Evolutionary conservation across 495 filamentous ascomycete genomes (phyloP).

Genomic region (Hypoxylon cercidicola): DNA sequence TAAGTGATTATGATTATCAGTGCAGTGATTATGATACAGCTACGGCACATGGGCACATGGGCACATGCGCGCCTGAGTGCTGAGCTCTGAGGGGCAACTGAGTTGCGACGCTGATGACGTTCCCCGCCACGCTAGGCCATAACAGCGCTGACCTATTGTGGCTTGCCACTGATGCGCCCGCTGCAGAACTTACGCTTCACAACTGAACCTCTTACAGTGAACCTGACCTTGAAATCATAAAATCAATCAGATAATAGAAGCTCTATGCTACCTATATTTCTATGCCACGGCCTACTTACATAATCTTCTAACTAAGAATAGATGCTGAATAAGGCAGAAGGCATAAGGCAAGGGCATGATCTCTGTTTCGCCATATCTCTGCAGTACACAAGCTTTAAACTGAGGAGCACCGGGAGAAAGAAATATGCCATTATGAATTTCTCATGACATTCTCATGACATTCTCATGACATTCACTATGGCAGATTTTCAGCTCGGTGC

Average conservation of each 20-base stretch:
- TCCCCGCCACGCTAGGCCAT: constrained; percentile 26
- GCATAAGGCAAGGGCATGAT: too few relatives aligned
- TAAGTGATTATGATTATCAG: too few relatives aligned
- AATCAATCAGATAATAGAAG: too few relatives aligned
- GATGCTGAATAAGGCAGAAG: too few relatives aligned
- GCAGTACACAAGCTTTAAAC: neutral
- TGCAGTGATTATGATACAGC: constrained; percentile 24
- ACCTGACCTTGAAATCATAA: too few relatives aligned
- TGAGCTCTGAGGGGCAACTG: constrained; percentile 34
- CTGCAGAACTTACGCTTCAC: constrained; percentile 11
- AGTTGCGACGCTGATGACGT: constrained; percentile 47
- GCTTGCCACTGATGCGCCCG: constrained; percentile 16
- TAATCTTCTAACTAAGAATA: too few relatives aligned
- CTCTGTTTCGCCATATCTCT: too few relatives aligned
- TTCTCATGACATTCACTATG: constrained; percentile 50
- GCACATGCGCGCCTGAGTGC: constrained; percentile 24
- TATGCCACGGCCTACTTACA: too few relatives aligned
- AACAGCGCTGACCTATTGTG: constrained; percentile 12
- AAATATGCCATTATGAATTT: neutral
- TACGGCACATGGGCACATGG: constrained; percentile 1
- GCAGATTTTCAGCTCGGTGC: constrained; percentile 69
- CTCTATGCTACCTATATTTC: too few relatives aligned
- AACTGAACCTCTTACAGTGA: too few relatives aligned
- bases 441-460: neutral
- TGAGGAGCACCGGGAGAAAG: constrained; percentile 1